Base-by-base conservation (phyloP, 1,284 basidiomycete species). In the Naganishia sp. region DNA sequence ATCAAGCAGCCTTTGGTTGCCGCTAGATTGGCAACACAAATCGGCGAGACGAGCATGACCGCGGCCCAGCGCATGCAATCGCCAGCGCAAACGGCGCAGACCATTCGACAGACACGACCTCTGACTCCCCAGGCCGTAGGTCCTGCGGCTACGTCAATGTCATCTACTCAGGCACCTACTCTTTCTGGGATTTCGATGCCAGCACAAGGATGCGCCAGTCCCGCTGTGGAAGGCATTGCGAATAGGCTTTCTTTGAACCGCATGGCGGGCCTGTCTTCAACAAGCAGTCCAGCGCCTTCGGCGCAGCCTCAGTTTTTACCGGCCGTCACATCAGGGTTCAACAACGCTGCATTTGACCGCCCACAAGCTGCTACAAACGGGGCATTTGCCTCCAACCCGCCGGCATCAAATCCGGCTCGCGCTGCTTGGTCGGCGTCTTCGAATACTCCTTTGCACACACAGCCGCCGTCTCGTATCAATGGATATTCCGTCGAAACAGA, bases 1-100 rank as follows among this genome's bases (percentile, higher is more conserved):
- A 31, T 52, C 23, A 61, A 31, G 36, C 39, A 49, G n/a, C 59
- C 59, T 16, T 33, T 50, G 6, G 23, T 61, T 15, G 36, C 59
- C 25, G 48, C 59, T 33, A n/a, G 48, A n/a, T 42, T 55, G 16
- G 33, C 53, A 16, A 55, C 15, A 21, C 53, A 39, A 13, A 18
- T 9, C 15, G 50, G 25, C 15, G 28, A 53, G 25, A 25, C 25
- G 11, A 53, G 11, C 25, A 13, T 25, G 4, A 16, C 28, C 2
- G 25, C 25, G 4, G 18, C 18, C 13, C 50, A 53, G 50, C 50
- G 28, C 25, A 36, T 6, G 36, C 18, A 25, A 16, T 5, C 15
- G 16, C 53, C 15, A 42, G 36, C n/a, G 53, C 45, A 5, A 2
- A 23, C 45, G 23, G 7, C 31, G 9, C 6, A 16, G 11, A 18